Evolutionary conservation across 2,329 filamentous ascomycete species (phyloP).

Genomic region (Cladosporium colombiae): DNA sequence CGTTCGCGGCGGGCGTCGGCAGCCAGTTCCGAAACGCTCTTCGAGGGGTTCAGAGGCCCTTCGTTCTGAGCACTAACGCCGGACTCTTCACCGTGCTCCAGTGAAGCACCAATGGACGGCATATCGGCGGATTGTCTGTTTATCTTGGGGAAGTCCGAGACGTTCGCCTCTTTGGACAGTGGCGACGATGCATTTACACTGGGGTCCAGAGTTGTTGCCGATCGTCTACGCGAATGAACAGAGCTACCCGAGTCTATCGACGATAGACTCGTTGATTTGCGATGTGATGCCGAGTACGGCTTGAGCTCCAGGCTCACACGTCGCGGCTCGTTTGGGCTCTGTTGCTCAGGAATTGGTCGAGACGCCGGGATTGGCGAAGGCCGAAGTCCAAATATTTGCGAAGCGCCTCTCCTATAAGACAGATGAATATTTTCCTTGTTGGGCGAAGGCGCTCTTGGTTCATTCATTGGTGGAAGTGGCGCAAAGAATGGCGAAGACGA

Average conservation of each 20-base stretch:
- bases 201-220: constrained; percentile 29
- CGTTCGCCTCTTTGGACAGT: constrained; percentile 17
- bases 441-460: constrained; percentile 43
- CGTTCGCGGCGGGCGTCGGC: constrained; percentile 87
- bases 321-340: neutral
- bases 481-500: constrained; percentile 38
- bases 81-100: constrained; percentile 22
- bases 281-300: constrained; percentile 26
- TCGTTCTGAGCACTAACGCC: neutral
- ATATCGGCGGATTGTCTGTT: constrained; percentile 24
- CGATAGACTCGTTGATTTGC: constrained; percentile 44
- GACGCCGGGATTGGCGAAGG: constrained; percentile 23
- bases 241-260: constrained; percentile 46
- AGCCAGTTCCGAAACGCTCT: constrained; percentile 70
- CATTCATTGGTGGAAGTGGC: constrained; percentile 25
- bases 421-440: constrained; percentile 51
- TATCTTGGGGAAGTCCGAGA: constrained; percentile 21
- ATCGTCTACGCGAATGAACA: constrained; percentile 35
- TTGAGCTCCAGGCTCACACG: constrained; percentile 17
- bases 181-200: constrained; percentile 14
- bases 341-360: constrained; percentile 6
- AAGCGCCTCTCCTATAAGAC: constrained; percentile 52
- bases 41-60: constrained; percentile 37
- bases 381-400: constrained; percentile 46
- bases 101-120: constrained; percentile 33